Percentiles rank a stretch among this genome's conserved stretches.
phyloP scores from a whole-genome alignment of 2,329 filamentous ascomycete genomes.

The Helotiales sp. region DNA sequence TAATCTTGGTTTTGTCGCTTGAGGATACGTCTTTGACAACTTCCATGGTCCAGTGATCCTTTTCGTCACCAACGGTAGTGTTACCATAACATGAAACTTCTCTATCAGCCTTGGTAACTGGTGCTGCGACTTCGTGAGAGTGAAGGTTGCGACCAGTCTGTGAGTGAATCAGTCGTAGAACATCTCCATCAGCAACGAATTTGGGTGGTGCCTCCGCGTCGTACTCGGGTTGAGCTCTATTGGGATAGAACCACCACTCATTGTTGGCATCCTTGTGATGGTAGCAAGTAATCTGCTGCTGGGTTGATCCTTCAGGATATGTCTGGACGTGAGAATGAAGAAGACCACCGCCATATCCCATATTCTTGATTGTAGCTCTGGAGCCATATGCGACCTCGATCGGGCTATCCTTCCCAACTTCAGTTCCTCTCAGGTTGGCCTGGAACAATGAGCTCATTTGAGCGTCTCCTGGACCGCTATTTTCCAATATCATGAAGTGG shows the following conservation, averaged over 20 bases:
- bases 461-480: constrained; percentile 94
- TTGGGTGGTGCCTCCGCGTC: constrained; percentile 68
- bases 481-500: constrained; percentile 91
- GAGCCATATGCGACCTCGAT: constrained; percentile 90
- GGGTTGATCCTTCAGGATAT: constrained; percentile 86
- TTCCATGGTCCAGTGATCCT: constrained; percentile 96
- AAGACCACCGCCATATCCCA: constrained; percentile 96
- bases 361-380: constrained; percentile 92
- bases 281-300: constrained; percentile 98
- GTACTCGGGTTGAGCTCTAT: constrained; percentile 74
- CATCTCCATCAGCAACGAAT: constrained; percentile 75
- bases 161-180: constrained; percentile 86
- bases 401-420: constrained; percentile 92
- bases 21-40: constrained; percentile 85
- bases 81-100: constrained; percentile 98
- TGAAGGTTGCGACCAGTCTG: constrained; percentile 97
- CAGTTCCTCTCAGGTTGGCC: constrained; percentile 89
- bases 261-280: constrained; percentile 99
- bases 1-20: constrained; percentile 74
- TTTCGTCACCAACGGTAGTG: constrained; percentile 90
- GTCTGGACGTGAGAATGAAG: constrained; percentile 96
- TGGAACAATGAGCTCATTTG: constrained; percentile 99
- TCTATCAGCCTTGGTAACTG: constrained; percentile 82
- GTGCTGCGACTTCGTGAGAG: constrained; percentile 87
- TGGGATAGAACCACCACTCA: constrained; percentile 99